These are phyloP conservation scores for Herpetomonas muscarum DNA, from an alignment of 208 protist genomes.

Conservation along the genomic window DNA sequence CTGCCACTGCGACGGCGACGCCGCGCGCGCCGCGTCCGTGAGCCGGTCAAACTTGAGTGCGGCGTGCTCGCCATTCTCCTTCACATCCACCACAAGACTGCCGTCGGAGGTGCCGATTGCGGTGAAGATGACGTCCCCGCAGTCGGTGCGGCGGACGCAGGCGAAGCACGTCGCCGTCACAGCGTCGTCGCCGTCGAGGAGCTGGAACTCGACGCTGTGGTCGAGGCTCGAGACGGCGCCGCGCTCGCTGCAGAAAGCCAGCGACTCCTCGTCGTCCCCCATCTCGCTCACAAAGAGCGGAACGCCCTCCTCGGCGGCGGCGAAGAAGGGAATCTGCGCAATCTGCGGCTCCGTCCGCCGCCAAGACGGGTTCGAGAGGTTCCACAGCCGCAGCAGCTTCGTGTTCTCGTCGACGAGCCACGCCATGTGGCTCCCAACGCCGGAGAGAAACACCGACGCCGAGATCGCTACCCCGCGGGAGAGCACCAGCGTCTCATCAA, in stretches of 20 bases:
- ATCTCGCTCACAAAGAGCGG: conserved; percentile 79
- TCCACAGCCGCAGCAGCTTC: conserved; percentile 65
- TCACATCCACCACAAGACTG: conserved; percentile 52
- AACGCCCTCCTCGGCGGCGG: conserved; percentile 41
- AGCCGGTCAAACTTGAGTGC: conserved; percentile 45
- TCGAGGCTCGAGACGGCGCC: conserved; percentile 78
- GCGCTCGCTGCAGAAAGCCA: conserved; percentile 74
- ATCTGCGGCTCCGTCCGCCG: conserved; percentile 43
- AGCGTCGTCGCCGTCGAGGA: conserved; percentile 37
- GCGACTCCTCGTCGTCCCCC: conserved; percentile 46
- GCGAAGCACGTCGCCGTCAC: conserved; percentile 54
- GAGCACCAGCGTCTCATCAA: conserved; percentile 11
- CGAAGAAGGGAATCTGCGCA: conserved; percentile 64
- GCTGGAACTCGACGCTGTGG: conserved; percentile 69
- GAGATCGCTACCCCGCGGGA: conserved; percentile 1
- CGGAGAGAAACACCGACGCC: conserved; percentile 47
- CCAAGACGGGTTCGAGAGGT: conserved; percentile 46
- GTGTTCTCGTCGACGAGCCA: conserved; percentile 76
- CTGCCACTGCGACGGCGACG: conserved; percentile 9
- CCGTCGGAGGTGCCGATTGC: conserved; percentile 58
- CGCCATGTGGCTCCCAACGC: conserved; percentile 58
- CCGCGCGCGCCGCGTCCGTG: conserved; percentile 10
- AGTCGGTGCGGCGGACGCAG: conserved; percentile 37
- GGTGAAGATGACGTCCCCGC: conserved; percentile 36
- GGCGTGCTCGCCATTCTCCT: conserved; percentile 53